Conservation (phyloP, 2,329 filamentous ascomycete genomes). For the Blastomyces emzantsi region DNA sequence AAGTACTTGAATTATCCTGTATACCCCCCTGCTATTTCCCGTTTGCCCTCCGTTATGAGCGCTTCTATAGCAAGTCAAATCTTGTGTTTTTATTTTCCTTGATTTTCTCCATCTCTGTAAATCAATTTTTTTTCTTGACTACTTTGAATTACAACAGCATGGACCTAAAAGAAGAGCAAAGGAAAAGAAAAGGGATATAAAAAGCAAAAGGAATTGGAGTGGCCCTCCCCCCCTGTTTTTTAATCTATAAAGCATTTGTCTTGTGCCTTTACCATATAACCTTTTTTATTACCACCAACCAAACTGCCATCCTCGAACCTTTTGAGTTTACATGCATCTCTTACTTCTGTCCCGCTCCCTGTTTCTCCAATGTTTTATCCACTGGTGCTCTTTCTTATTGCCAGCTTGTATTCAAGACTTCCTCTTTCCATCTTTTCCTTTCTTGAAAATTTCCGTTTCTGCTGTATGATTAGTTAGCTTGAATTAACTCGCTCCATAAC, state of each 20-base stretch:
- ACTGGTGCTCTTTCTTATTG: background rate
- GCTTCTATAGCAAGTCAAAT: background rate
- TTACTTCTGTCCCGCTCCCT: background rate
- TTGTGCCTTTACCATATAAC: background rate
- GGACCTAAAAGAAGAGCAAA: background rate
- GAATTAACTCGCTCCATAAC: too few species aligned
- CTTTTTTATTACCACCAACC: background rate
- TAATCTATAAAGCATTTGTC: background rate
- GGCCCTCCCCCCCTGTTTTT: background rate
- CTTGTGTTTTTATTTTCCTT: background rate
- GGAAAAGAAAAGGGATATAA: background rate
- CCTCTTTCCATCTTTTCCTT: background rate
- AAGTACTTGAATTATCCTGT: background rate
- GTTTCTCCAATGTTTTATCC: background rate
- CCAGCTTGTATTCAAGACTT: background rate
- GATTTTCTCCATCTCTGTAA: background rate
- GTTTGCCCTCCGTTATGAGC: background rate
- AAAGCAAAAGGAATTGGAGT: background rate
- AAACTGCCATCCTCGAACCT: background rate
- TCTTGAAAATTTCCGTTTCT: background rate
- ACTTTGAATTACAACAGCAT: background rate
- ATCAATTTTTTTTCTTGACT: background rate
- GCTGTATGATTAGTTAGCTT: background rate
- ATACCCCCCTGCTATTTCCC: background rate
- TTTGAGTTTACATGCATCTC: background rate